Percentiles rank a stretch among this genome's conserved stretches.
Conservation (phyloP, 768 basidiomycete genomes). For the Lactarius pseudohatsudake region DNA sequence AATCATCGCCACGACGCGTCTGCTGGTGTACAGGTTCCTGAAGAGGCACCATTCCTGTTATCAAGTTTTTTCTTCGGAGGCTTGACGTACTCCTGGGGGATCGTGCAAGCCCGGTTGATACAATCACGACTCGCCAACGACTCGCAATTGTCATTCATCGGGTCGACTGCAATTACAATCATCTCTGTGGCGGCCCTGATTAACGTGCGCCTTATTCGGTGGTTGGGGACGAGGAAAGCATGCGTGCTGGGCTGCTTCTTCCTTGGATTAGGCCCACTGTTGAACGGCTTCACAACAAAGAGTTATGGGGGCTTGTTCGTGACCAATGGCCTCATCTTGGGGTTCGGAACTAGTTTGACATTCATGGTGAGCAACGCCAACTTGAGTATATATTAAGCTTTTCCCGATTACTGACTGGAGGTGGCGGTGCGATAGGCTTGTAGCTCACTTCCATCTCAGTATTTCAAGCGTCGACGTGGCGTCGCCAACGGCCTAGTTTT, state of each 20-base stretch:
- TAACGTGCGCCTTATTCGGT: slow-evolving; percentile 36
- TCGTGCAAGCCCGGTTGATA: slow-evolving; percentile 35
- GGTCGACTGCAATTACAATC: slow-evolving; percentile 35
- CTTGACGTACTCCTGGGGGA: not conserved
- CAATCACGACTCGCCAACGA: slow-evolving; percentile 32
- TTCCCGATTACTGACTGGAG: not conserved
- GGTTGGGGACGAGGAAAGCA: slow-evolving; percentile 35
- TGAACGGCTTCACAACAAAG: slow-evolving; percentile 32
- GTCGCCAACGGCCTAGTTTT: slow-evolving; percentile 40
- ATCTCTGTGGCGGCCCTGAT: slow-evolving; percentile 35
- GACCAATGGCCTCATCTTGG: slow-evolving; percentile 35
- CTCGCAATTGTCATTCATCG: slow-evolving; percentile 37
- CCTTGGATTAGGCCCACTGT: slow-evolving; percentile 34
- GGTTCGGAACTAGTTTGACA: slow-evolving; percentile 34
- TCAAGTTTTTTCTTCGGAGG: not conserved
- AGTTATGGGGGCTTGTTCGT: slow-evolving; percentile 34
- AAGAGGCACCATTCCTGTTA: not conserved
- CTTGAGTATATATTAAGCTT: not conserved
- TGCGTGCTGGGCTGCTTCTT: slow-evolving; percentile 35
- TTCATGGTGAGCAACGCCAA: slow-evolving; percentile 29
- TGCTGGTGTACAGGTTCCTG: not conserved
- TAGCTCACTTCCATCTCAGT: slow-evolving; percentile 38
- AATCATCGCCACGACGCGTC: not conserved
- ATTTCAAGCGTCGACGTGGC: slow-evolving; percentile 37
- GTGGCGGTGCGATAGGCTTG: slow-evolving; percentile 30